These are phyloP conservation scores for Davidsoniella neocaledoniae DNA, from an alignment of 2,329 filamentous ascomycete genomes.

Conservation along the genomic window DNA sequence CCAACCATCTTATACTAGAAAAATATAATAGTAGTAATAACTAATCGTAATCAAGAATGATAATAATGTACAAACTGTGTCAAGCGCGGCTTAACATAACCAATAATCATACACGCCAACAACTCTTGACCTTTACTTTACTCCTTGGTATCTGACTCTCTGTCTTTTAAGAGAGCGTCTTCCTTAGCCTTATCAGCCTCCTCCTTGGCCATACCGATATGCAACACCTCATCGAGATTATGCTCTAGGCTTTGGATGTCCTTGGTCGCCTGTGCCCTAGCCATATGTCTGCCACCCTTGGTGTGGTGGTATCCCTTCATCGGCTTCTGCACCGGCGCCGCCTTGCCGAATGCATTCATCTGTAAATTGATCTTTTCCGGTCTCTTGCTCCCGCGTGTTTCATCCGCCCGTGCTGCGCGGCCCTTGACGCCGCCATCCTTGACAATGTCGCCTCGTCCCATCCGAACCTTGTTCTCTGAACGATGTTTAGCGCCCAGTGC, in stretches of 20 bases:
- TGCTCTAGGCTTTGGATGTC: constrained; percentile 5
- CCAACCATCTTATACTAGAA: too few relatives aligned
- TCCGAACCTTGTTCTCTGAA: constrained; percentile 39
- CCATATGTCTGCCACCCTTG: constrained; percentile 12
- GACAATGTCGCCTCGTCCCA: constrained; percentile 31
- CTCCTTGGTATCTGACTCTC: neutral
- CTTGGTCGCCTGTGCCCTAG: constrained; percentile 7
- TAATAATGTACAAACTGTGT: constrained; percentile 9
- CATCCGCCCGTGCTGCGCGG: constrained; percentile 7
- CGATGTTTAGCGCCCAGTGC: constrained; percentile 84
- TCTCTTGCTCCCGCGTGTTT: constrained; percentile 1
- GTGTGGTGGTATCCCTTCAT: constrained; percentile 12
- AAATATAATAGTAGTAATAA: neutral
- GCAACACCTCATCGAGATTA: constrained; percentile 9
- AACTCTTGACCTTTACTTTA: neutral
- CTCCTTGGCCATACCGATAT: constrained; percentile 6
- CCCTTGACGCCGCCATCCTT: constrained; percentile 15
- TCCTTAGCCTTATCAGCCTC: neutral
- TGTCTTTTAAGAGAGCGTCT: neutral
- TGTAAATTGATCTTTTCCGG: constrained; percentile 11
- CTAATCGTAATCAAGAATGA: neutral
- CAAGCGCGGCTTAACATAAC: neutral
- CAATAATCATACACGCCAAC: constrained; percentile 6
- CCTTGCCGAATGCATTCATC: constrained; percentile 12
- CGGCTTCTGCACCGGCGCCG: constrained; percentile 11